Base-by-base conservation (phyloP, 768 basidiomycete genomes). In the Agrocybe chaxingu region DNA sequence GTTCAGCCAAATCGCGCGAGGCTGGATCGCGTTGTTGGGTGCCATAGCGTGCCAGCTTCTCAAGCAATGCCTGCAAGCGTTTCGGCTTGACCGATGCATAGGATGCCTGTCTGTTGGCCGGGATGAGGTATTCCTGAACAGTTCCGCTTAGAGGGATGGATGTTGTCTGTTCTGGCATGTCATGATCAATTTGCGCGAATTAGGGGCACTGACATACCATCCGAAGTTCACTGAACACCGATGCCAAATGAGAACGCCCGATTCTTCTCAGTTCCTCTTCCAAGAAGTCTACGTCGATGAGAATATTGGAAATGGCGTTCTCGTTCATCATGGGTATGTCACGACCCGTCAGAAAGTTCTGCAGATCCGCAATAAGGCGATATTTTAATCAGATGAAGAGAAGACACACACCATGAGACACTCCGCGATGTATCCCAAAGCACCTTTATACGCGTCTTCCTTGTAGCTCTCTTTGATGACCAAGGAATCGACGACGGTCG, bases 401-500 rank as follows among this genome's bases (percentile, higher is more conserved):
- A 41, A 33, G 34, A 37, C 38, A 68, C 82, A 48, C 51, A 98
- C 97, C 86, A 94, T 90, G 30, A 98, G 72, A 52, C 85, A 90
- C 50, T 86, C 83, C 0, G 91, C 86, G 50, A 97, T 91, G 61
- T 97, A 92, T 31, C 81, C 75, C n/a, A 96, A 74, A 10, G 97
- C 95, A 39, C 84, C 87, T 55, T 80, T 82, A 66, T 97, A 99
- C 8, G 91, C 92, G 57, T 91, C 85, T 47, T 92, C 89, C 68
- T 94, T 95, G 71, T 92, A 87, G 8, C 72, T 69, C 50, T 94
- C 89, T 49, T 89, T 85, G 70, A 98, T 83, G 52, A 78, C 80
- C 57, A 87, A 83, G 51, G 83, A 92, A 66, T 98, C 97, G 42
- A 99, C 92, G 48, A 97, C 90, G 1, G 95, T 97, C 35, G 88